Evolutionary conservation across 345 rosid genomes (phyloP), one percentile per base, ranked within the genome.

Genomic region (Dovyalis caffra): DNA sequence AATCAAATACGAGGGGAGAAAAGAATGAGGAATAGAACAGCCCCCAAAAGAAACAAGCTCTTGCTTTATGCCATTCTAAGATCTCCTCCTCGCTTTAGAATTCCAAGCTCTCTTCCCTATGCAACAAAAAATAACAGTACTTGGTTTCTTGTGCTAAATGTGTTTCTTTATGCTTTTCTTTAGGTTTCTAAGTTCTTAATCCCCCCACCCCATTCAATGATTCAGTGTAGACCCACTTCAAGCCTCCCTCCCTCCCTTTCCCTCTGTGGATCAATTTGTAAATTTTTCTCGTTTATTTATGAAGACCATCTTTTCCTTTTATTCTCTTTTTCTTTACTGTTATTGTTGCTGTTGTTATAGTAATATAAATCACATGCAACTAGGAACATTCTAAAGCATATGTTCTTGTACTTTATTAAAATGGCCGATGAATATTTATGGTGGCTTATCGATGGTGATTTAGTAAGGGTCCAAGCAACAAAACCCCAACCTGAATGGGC

Each of bases 351-450:
- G 57, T 20, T 64, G 56, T 45, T 82, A 78, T 47, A n/a, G 64
- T 82, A 64, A 31, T 63, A 71, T 58, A 78, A 69, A 75, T 77
- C 85, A 82, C 86, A 84, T 84, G 90, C 86, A 65, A 75, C 75
- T 79, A 45, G 86, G 88, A 87, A 87, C 84, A 81, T 82, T 88
- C 86, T 69, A 76, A 85, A 85, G 92, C 83, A 79, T 80, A 76
- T 61, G 77, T 87, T 83, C 79, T 71, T 70, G 12, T 82, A 68
- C 82, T 88, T 80, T 77, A 70, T 62, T 67, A 66, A 34, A 53
- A 74, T 76, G 51, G 74, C 20, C 53, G 56, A 49, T 82, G 70
- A 32, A 78, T 77, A 75, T 40, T 67, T 64, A 47, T 74, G 76
- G 43, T 75, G 75, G 34, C 64, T 72, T 77, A 51, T 37, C 64